Conservation (phyloP, 805 yeast species). For the Dipodascopsis uninucleata region DNA sequence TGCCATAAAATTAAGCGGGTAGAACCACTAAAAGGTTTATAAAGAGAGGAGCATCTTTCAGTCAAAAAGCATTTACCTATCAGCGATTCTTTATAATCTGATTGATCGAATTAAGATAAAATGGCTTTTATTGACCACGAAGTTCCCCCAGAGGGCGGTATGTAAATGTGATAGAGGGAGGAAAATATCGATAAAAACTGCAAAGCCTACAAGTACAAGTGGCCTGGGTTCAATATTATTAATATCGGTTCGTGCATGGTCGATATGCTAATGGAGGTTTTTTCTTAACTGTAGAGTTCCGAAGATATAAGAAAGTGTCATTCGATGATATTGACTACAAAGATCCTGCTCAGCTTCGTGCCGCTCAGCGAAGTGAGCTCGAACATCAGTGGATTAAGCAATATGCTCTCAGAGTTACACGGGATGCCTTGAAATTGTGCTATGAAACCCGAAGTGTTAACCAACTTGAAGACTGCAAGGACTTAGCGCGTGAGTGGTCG, state of each 20-base stretch:
- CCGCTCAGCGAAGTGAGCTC: constrained; percentile 72
- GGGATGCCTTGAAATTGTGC: constrained; percentile 74
- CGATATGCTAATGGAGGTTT: not conserved
- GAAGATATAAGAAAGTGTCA: constrained; percentile 46
- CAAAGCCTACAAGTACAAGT: too few species aligned
- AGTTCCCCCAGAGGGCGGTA: constrained; percentile 2
- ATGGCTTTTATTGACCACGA: constrained; percentile 3
- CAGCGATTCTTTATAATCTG: too few species aligned
- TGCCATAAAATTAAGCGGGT: too few species aligned
- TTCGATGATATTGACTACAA: constrained; percentile 79
- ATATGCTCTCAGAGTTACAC: constrained; percentile 58
- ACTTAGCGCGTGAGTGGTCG: constrained; percentile 56
- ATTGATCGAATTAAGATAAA: too few species aligned
- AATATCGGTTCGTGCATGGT: too few species aligned
- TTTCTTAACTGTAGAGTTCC: constrained; percentile 2
- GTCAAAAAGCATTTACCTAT: too few species aligned
- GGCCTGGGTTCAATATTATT: too few species aligned
- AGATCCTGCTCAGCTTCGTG: constrained; percentile 56
- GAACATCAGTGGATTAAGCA: constrained; percentile 78
- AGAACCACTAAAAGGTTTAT: too few species aligned
- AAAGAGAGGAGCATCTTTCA: too few species aligned
- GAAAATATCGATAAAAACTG: too few species aligned
- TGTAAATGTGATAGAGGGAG: not conserved
- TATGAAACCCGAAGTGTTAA: constrained; percentile 58
- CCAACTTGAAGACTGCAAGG: constrained; percentile 75